phyloP scores from a whole-genome alignment of 345 rosid species.

The Lepidium aucheri region DNA sequence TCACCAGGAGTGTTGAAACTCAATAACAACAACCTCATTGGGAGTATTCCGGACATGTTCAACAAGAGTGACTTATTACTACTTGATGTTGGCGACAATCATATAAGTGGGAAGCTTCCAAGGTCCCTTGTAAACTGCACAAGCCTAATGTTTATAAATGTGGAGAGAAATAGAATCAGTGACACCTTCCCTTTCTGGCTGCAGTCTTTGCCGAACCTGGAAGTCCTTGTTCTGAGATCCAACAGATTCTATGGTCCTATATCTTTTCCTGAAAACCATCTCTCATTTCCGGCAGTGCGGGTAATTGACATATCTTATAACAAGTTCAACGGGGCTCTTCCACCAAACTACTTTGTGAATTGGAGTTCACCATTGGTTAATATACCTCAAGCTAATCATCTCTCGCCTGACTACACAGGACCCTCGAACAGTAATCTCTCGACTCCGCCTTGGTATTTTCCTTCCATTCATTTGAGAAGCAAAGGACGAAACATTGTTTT shows the following conservation, averaged over 20 bases:
- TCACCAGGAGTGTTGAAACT: background rate
- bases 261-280: background rate
- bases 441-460: background rate
- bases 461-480: background rate
- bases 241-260: constrained; percentile 29
- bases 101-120: constrained; percentile 18
- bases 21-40: background rate
- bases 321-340: constrained; percentile 7
- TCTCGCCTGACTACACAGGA: background rate
- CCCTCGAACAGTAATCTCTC: background rate
- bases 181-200: constrained; percentile 36
- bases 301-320: constrained; percentile 36
- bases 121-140: constrained; percentile 28
- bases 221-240: constrained; percentile 29
- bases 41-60: background rate
- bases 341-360: background rate
- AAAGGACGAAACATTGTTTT: background rate
- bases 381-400: background rate
- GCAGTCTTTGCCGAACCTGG: constrained; percentile 11
- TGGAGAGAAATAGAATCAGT: constrained; percentile 28
- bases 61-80: background rate
- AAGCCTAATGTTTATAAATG: constrained; percentile 27
- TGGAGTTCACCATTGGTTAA: background rate
- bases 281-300: constrained; percentile 26
- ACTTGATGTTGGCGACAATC: constrained; percentile 13